Base-by-base conservation (phyloP, 2,329 filamentous ascomycete genomes). In the Paracorniculantispora psalliotae region DNA sequence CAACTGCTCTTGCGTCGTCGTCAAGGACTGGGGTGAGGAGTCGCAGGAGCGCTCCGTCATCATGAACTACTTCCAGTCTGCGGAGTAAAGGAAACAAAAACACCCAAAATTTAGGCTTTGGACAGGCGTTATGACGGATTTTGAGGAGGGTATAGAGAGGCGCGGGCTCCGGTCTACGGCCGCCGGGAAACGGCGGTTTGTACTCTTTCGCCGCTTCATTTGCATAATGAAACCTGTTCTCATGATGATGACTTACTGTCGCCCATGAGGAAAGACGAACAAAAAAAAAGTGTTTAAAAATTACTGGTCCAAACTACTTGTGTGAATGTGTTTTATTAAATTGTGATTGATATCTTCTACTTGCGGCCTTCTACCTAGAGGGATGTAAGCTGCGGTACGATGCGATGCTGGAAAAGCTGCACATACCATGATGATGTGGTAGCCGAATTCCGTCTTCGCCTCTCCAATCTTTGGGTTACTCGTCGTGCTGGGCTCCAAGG, bases 11-110 rank as follows among this genome's bases (percentile, higher is more conserved):
- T 97, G 94, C 86, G 94, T 99, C 73, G 94, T 99, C 65, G 94
- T 99, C 75, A 93, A 94, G 85, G 92, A 99, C 81, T 99, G 94
- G 94, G 94, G 94, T 86, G 94, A 97, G 87, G 94, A 99, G 85
- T 96, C 90, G 69, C 92, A 96, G 84, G 94, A 99, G 88, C 92
- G 94, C 77, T 91, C 88, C 75, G 92, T 97, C 81, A 90, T 99
- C 77, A 91, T 99, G 80, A 96, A 99, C 89, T 99, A 99, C 90
- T 97, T 99, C 92, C 90, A 96, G 85, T 96, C 92, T 77, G 84
- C 87, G 79, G 84, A 87, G 77, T 88, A 87, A 81, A 64, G 15
- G 35, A 41, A 49, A 56, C 10, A 48, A 57, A 48, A 49, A 57
- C 33, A 57, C 46, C 33, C 23, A 56, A 47, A 44, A 51, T 49